Base-by-base conservation (phyloP, 2,329 filamentous ascomycete species). In the Dryadomyces quercus-mongolicae region DNA sequence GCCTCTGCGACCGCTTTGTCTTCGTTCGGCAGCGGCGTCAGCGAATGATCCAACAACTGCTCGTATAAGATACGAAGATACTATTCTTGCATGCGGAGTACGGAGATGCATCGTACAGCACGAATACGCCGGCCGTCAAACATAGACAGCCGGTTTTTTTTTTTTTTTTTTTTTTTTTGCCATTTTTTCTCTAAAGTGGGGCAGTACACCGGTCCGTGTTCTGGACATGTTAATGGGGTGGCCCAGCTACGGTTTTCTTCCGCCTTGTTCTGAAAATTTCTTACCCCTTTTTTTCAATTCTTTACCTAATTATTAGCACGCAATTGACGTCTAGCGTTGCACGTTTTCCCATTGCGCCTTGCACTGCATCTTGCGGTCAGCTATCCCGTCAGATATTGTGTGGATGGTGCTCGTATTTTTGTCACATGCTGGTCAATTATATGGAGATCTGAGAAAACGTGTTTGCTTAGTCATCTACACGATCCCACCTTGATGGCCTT, bases 301-400 rank as follows among this genome's bases (percentile, higher is more conserved):
- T 21, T 50, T 50, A 50, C 48, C 48, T 50, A 50, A 50, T 50
- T 50, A 50, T 40, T 50, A 40, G 48, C 48, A 50, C 48, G 48
- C 48, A 50, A 25, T 50, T 42, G 15, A 34, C 12, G 36, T 18
- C 34, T 22, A 10, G 3, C 3, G 20, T 49, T 20, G 36, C 48
- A 42, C 36, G 12, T 50, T 50, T 12, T 16, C 25, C 25, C 25
- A 31, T 31, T 31, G 25, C 25, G 25, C 25, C 25, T 31, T 31
- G 25, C 8, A 8, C 25, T 5, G 25, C 36, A 40, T 40, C 36
- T 40, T 40, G 36, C 36, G 36, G 36, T 40, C 36, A 40, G 36
- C 36, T 40, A 31, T 31, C 4, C 25, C 25, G 25, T 31, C 25
- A 31, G 25, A 4, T 8, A 31, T 31, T 31, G 25, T 8, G 25